A percentile compares a stretch with the other conserved stretches of the same genome.
Conservation (phyloP, 805 yeast species). For the Yamadazyma ubonensis region DNA sequence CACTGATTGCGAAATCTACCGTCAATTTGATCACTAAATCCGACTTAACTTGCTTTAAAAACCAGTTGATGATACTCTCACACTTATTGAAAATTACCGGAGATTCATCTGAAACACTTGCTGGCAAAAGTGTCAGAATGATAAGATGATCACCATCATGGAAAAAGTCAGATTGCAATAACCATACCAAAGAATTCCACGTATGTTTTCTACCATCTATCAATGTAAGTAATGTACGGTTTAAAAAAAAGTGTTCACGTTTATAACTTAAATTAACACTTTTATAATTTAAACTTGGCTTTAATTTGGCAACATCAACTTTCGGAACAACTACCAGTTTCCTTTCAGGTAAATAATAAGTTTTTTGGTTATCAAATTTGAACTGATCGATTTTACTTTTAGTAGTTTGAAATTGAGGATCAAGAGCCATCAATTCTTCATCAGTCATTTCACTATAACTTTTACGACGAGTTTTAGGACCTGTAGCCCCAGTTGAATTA, state of each 20-base stretch:
- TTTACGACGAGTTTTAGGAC: constrained; percentile 26
- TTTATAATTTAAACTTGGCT: constrained; percentile 32
- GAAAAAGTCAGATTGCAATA: constrained; percentile 24
- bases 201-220: constrained; percentile 43
- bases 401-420: constrained; percentile 46
- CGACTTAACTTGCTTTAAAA: constrained; percentile 15
- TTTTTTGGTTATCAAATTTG: constrained; percentile 43
- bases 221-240: constrained; percentile 35
- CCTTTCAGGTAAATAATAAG: constrained; percentile 23
- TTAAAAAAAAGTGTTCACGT: constrained; percentile 30
- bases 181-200: constrained; percentile 45
- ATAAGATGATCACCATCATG: constrained; percentile 41
- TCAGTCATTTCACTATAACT: constrained; percentile 52
- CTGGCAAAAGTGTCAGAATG: constrained; percentile 35
- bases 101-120: constrained; percentile 2
- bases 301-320: constrained; percentile 23
- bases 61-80: constrained; percentile 24
- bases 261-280: constrained; percentile 43
- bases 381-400: constrained; percentile 43
- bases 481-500: background rate
- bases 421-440: constrained; percentile 54
- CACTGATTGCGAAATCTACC: constrained; percentile 36
- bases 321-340: constrained; percentile 11
- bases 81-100: constrained; percentile 20
- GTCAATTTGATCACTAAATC: constrained; percentile 35